Evolutionary conservation across 2,329 filamentous ascomycete species (phyloP).

Genomic region (Fusarium newnesense): DNA sequence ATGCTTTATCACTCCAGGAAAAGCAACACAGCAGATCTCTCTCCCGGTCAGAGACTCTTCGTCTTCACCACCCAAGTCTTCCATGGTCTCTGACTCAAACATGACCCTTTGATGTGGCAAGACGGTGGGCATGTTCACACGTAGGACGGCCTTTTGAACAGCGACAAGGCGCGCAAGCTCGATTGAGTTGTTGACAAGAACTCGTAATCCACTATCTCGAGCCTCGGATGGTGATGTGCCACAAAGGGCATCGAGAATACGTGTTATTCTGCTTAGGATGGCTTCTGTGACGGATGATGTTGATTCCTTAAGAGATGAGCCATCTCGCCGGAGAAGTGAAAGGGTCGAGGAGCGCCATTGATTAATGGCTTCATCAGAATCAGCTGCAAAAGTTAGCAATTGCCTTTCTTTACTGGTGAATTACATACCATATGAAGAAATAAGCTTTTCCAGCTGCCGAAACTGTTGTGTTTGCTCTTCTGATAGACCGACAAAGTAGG

Average conservation of each 20-base stretch:
- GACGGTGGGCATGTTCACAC: slow-evolving; percentile 64
- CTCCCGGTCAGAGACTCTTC: slow-evolving; percentile 63
- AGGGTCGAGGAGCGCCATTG: slow-evolving; percentile 75
- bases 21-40: slow-evolving; percentile 70
- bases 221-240: slow-evolving; percentile 51
- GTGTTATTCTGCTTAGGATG: slow-evolving; percentile 59
- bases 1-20: slow-evolving; percentile 71
- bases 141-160: slow-evolving; percentile 68
- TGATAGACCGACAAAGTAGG: slow-evolving; percentile 72
- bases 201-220: slow-evolving; percentile 64
- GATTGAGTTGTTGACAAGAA: slow-evolving; percentile 63
- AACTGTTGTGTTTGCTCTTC: slow-evolving; percentile 63
- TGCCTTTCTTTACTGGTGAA: not conserved
- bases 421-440: slow-evolving; percentile 42
- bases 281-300: slow-evolving; percentile 56
- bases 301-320: slow-evolving; percentile 56
- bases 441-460: slow-evolving; percentile 56
- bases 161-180: slow-evolving; percentile 66
- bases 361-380: slow-evolving; percentile 65
- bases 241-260: slow-evolving; percentile 62
- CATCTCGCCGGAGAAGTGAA: slow-evolving; percentile 66
- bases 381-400: slow-evolving; percentile 43
- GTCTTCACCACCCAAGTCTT: slow-evolving; percentile 72
- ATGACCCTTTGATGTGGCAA: slow-evolving; percentile 62
- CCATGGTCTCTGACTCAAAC: slow-evolving; percentile 71